Base-by-base conservation (phyloP, 495 filamentous ascomycete species). In the Staphylotrichum tortipilum region DNA sequence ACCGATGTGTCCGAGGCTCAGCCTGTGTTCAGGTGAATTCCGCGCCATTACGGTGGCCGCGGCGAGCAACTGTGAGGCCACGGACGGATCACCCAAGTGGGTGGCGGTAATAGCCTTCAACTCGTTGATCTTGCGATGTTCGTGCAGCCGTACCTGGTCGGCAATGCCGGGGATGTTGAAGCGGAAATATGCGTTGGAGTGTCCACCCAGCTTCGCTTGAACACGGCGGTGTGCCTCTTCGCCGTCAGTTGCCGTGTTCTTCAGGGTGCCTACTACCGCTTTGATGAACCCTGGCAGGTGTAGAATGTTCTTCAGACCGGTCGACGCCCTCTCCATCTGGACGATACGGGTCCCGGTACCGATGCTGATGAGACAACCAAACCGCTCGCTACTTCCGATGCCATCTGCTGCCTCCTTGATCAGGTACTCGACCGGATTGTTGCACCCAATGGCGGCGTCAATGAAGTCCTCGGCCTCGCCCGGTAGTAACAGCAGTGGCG, bases 121-220 rank as follows among this genome's bases (percentile, higher is more conserved):
- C 7, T 30, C 19, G 1, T 14, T 33, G 8, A 61, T 55, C 30
- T 58, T 53, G 21, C 21, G 44, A 24, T 55, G 58, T 8, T 52
- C 18, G 14, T 24, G 7, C 12, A 61, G 39, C 0, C 26, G 12
- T 19, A 94, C 87, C 11, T 89, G 75, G 68, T 89, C 90, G 21
- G 88, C 88, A 41, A 85, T 88, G 60, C 88, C 85, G 1, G 50
- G 47, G n/a, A 58, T 52, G 23, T 41, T 55, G 40, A 61, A 61
- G 29, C 58, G 58, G 23, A 57, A 58, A 17, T 55, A 58, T 28
- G 58, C 40, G 18, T 47, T 23, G 0, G 31, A 9, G 21, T 28
- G 26, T 3, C 17, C 26, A 4, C n/a, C n/a, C 3, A 61, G 23
- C 7, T 28, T 35, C 8, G 12, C 28, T 12, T 47, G 7, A 9